A percentile compares a stretch with the other conserved stretches of the same genome.
These are phyloP conservation scores for Puccinia triticina DNA, from an alignment of 1,284 basidiomycete genomes.

Conservation along the genomic window DNA sequence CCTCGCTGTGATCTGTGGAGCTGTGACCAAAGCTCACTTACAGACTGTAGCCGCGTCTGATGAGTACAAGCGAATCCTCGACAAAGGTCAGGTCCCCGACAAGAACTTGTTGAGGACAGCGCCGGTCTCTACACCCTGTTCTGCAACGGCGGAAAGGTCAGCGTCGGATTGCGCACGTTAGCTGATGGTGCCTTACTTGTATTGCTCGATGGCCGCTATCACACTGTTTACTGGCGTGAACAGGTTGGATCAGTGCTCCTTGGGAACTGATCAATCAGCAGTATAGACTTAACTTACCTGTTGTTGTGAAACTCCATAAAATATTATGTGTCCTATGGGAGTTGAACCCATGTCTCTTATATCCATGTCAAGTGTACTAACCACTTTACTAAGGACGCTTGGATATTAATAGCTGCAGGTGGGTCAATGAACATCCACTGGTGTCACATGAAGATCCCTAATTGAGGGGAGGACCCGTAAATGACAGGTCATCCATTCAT, in stretches of 20 bases:
- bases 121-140: slow-evolving; percentile 87
- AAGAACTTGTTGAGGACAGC: slow-evolving; percentile 91
- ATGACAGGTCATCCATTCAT: no score
- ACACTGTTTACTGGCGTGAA: slow-evolving; percentile 97
- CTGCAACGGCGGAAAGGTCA: slow-evolving; percentile 88
- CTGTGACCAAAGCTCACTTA: slow-evolving; percentile 90
- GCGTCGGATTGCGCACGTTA: slow-evolving; percentile 85
- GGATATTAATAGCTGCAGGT: no score
- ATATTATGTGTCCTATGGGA: no score
- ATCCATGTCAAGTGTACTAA: no score
- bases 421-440: no score
- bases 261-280: not conserved
- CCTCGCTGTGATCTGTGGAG: slow-evolving; percentile 92
- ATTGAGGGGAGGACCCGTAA: no score
- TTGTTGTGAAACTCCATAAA: no score
- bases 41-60: slow-evolving; percentile 84
- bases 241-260: slow-evolving; percentile 70
- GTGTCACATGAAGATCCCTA: no score
- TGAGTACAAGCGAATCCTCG: slow-evolving; percentile 92
- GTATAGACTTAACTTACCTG: not conserved
- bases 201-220: slow-evolving; percentile 87
- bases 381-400: no score
- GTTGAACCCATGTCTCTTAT: no score
- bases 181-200: slow-evolving; percentile 94
- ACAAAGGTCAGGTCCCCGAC: slow-evolving; percentile 96